Evolutionary conservation across 2,329 filamentous ascomycete species (phyloP).

Genomic region (Rutstroemia sp.): DNA sequence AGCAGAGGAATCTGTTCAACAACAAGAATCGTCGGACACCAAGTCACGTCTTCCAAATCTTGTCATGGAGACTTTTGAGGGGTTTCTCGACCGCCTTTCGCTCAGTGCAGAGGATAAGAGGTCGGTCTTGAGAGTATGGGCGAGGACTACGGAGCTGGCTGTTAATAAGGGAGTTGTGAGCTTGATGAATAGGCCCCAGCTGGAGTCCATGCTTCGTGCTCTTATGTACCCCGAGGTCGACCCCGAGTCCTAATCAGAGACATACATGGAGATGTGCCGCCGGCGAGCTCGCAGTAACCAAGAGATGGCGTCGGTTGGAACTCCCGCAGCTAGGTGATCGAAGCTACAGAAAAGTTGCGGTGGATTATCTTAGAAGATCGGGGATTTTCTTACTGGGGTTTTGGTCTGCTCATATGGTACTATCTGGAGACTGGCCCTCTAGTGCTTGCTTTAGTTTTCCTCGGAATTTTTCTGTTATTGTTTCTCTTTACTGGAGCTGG

Average conservation of each 20-base stretch:
- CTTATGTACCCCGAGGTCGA: neutral
- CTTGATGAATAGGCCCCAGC: neutral
- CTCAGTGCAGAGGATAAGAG: neutral
- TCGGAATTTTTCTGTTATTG: too few species aligned
- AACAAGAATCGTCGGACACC: neutral
- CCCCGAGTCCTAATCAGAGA: too few species aligned
- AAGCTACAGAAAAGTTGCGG: neutral
- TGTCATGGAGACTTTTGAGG: neutral
- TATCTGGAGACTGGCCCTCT: too few species aligned
- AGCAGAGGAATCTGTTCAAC: neutral
- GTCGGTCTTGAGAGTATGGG: neutral
- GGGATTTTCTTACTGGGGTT: too few species aligned
- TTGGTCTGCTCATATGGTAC: too few species aligned
- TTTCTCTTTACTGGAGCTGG: too few species aligned
- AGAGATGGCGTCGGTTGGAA: neutral
- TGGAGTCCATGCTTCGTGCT: conserved; percentile 1
- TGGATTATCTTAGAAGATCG: too few species aligned
- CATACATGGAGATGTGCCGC: neutral
- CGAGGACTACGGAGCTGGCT: neutral
- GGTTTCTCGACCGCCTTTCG: neutral
- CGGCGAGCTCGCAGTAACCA: neutral
- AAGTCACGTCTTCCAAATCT: neutral
- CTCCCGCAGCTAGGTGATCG: neutral
- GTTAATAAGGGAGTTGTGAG: neutral
- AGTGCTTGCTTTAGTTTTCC: too few species aligned